phyloP scores from a whole-genome alignment of 2,329 filamentous ascomycete genomes.

The Phialocephala subalpina region DNA sequence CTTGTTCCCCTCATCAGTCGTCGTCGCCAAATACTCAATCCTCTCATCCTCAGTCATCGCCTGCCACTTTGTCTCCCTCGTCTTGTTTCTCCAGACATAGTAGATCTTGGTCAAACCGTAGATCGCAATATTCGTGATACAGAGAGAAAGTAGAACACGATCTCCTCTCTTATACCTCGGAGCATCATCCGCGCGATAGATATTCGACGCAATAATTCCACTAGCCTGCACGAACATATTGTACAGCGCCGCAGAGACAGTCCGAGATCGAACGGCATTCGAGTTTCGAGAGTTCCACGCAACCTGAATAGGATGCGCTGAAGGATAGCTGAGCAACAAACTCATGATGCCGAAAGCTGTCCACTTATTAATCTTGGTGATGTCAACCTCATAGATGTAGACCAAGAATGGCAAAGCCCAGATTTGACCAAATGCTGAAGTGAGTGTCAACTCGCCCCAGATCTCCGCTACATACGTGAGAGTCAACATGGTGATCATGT shows the following conservation, averaged over 20 bases:
- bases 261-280: constrained; percentile 66
- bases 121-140: constrained; percentile 51
- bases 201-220: constrained; percentile 46
- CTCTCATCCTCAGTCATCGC: constrained; percentile 54
- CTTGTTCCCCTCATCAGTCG: constrained; percentile 52
- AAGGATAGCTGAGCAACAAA: constrained; percentile 48
- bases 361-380: constrained; percentile 50
- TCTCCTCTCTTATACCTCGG: constrained; percentile 64
- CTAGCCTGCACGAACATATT: constrained; percentile 60
- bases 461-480: constrained; percentile 51
- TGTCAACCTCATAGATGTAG: constrained; percentile 47
- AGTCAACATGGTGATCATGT: constrained; percentile 50
- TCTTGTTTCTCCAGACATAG: constrained; percentile 54
- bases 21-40: constrained; percentile 53
- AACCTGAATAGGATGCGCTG: constrained; percentile 57
- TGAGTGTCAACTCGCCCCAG: constrained; percentile 58
- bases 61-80: constrained; percentile 50
- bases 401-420: constrained; percentile 69
- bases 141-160: constrained; percentile 54
- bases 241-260: constrained; percentile 70
- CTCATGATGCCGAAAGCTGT: constrained; percentile 52
- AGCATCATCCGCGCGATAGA: constrained; percentile 51
- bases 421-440: constrained; percentile 58
- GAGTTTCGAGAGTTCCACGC: constrained; percentile 63
- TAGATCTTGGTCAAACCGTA: constrained; percentile 50